A percentile compares a stretch with the other conserved stretches of the same genome.
These are phyloP conservation scores for Magnaporthiopsis poae DNA, from an alignment of 2,329 filamentous ascomycete species.

Conservation along the genomic window DNA sequence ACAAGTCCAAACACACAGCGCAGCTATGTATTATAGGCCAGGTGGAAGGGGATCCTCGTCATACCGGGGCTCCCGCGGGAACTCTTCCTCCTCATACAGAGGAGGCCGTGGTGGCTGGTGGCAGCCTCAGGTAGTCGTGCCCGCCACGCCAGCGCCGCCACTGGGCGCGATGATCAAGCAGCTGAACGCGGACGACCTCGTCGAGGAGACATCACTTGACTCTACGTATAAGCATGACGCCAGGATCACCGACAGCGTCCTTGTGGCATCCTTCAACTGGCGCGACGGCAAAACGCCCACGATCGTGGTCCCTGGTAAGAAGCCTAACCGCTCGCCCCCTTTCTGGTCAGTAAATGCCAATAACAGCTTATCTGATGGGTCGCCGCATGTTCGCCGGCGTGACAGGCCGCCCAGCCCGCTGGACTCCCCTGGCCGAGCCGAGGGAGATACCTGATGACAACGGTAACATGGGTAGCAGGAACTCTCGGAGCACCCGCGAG, in stretches of 20 bases:
- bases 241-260: conserved; percentile 16
- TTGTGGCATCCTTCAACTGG: conserved; percentile 30
- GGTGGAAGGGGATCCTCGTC: neutral
- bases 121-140: neutral
- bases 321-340: no score
- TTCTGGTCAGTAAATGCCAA: no score
- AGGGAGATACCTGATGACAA: conserved; percentile 31
- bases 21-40: neutral
- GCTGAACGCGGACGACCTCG: conserved; percentile 9
- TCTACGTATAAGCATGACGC: conserved; percentile 11
- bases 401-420: conserved; percentile 39
- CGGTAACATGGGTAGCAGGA: conserved; percentile 20
- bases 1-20: neutral
- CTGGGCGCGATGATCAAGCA: conserved; percentile 15
- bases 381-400: neutral
- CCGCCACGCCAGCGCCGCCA: conserved; percentile 13
- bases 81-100: neutral
- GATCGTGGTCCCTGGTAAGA: conserved; percentile 25
- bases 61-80: neutral
- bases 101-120: conserved; percentile 2
- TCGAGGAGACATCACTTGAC: conserved; percentile 12
- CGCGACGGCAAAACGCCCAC: conserved; percentile 17
- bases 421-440: conserved; percentile 32
- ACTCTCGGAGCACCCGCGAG: neutral
- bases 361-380: neutral